Evolutionary conservation across 2,329 filamentous ascomycete genomes (phyloP).

Genomic region (Dothidotthia symphoricarpi): DNA sequence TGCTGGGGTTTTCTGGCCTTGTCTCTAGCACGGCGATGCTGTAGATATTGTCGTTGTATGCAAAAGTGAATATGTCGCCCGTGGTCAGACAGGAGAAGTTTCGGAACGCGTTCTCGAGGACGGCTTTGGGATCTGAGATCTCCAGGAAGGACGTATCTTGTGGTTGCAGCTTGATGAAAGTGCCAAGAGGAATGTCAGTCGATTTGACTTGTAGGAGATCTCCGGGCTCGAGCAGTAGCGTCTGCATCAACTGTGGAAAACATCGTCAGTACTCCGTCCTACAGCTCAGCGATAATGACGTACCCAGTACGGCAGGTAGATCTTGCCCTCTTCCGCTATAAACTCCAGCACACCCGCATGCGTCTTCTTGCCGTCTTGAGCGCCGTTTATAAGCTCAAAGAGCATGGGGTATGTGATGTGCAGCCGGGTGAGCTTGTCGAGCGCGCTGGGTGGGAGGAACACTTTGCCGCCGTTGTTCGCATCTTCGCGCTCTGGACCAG

Average conservation of each 20-base stretch:
- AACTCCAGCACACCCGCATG: conserved; percentile 97
- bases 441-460: conserved; percentile 89
- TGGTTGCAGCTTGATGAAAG: conserved; percentile 93
- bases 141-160: conserved; percentile 93
- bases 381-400: conserved; percentile 91
- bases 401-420: conserved; percentile 97
- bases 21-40: conserved; percentile 92
- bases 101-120: conserved; percentile 92
- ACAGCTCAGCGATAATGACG: conserved; percentile 7
- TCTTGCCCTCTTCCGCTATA: conserved; percentile 93
- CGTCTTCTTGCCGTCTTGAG: conserved; percentile 80
- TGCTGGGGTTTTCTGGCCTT: conserved; percentile 81
- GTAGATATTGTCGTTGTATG: conserved; percentile 93
- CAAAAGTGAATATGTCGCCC: conserved; percentile 92
- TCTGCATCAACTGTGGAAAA: conserved; percentile 78
- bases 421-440: conserved; percentile 93
- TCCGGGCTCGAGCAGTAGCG: conserved; percentile 81
- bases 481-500: conserved; percentile 80
- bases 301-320: conserved; percentile 95
- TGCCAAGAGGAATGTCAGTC: conserved; percentile 84
- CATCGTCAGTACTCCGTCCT: conserved; percentile 12
- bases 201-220: conserved; percentile 95
- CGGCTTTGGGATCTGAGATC: conserved; percentile 94
- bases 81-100: conserved; percentile 93
- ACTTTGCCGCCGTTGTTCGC: conserved; percentile 98